These are phyloP conservation scores for Lumnitzera littorea DNA, from an alignment of 345 rosid species.

Conservation along the genomic window DNA sequence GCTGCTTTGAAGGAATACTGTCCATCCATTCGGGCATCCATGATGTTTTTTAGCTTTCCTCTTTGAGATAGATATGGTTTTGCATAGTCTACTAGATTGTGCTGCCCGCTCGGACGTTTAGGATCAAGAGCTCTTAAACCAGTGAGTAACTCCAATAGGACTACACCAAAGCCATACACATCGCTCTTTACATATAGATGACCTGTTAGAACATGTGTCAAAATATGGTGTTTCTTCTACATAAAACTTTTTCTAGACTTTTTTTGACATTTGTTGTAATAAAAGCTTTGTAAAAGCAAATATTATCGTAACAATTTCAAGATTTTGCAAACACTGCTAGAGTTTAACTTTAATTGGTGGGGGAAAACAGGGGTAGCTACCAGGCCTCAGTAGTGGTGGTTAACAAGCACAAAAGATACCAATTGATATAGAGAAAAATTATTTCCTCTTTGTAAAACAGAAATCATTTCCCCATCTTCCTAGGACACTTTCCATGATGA, in stretches of 20 bases:
- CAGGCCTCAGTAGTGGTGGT: no score
- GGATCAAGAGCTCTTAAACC: constrained; percentile 43
- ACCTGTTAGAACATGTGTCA: constrained; percentile 21
- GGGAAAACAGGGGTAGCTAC: no score
- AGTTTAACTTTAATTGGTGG: no score
- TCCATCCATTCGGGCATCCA: constrained; percentile 44
- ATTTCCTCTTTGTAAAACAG: no score
- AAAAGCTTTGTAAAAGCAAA: no score
- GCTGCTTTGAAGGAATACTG: constrained; percentile 45
- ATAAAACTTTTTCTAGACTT: no score
- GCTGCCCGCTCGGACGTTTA: constrained; percentile 31
- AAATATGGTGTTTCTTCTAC: not conserved
- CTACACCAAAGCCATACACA: constrained; percentile 64
- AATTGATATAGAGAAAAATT: no score
- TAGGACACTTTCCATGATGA: not conserved
- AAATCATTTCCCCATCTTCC: no score
- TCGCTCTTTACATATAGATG: constrained; percentile 67
- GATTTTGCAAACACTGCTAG: no score
- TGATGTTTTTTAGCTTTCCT: constrained; percentile 31
- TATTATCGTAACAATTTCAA: no score
- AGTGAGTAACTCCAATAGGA: constrained; percentile 51
- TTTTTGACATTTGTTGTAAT: no score
- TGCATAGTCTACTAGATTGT: constrained; percentile 48
- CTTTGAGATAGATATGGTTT: constrained; percentile 33
- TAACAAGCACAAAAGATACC: no score